Conservation (phyloP, 495 filamentous ascomycete genomes). For the Xylaria venustula region DNA sequence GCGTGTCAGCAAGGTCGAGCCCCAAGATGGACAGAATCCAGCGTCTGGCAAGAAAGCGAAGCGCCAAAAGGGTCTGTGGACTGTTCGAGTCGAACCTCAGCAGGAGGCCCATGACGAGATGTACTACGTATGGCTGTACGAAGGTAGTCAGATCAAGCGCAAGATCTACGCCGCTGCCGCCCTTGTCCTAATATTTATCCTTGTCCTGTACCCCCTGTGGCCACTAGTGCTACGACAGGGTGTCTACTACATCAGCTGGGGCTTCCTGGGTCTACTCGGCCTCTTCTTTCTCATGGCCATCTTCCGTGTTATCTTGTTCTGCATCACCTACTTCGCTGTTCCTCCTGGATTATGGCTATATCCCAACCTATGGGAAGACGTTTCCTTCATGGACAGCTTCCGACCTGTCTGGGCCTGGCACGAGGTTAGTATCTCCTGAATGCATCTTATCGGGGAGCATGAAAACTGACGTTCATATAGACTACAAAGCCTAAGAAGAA, state of each 20-base stretch:
- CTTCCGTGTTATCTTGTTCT: conserved; percentile 93
- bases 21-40: conserved; percentile 68
- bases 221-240: conserved; percentile 85
- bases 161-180: conserved; percentile 86
- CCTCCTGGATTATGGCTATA: conserved; percentile 95
- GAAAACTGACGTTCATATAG: conserved; percentile 31
- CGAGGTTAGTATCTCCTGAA: conserved; percentile 62
- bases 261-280: conserved; percentile 85
- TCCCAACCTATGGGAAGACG: conserved; percentile 97
- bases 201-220: conserved; percentile 97
- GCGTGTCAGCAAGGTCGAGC: conserved; percentile 81
- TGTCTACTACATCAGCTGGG: conserved; percentile 97
- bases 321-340: conserved; percentile 79
- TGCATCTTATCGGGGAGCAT: conserved; percentile 17
- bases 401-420: conserved; percentile 98
- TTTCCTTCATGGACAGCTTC: conserved; percentile 97
- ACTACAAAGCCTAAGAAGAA: conserved; percentile 62
- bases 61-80: conserved; percentile 94
- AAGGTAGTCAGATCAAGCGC: conserved; percentile 88
- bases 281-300: conserved; percentile 98
- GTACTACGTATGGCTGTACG: conserved; percentile 97
- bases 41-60: conserved; percentile 67
- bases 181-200: conserved; percentile 73
- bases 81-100: conserved; percentile 92
- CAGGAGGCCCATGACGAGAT: conserved; percentile 87